phyloP scores from a whole-genome alignment of 176 grass and related monocot genomes.

The Avena atlantica region DNA sequence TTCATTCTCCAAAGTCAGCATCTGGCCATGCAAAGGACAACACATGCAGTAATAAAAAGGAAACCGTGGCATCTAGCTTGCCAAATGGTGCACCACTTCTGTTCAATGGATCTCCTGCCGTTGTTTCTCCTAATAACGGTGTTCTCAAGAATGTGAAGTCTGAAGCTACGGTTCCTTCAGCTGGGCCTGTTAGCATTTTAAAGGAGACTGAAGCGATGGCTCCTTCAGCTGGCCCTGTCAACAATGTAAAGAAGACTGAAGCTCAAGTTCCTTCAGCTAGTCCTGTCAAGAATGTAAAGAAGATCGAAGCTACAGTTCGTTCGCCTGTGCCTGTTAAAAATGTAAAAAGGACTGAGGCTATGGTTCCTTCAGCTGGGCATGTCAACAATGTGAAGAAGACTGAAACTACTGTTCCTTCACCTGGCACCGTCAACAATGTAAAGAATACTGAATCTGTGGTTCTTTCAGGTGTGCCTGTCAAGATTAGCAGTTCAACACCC shows the following conservation, averaged over 20 bases:
- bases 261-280: slow-evolving; percentile 11
- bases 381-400: slow-evolving; percentile 19
- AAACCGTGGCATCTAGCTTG: slow-evolving; percentile 33
- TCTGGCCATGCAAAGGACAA: slow-evolving; percentile 36
- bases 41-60: slow-evolving; percentile 32
- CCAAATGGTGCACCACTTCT: slow-evolving; percentile 43
- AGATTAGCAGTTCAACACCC: slow-evolving; percentile 26
- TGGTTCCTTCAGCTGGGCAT: not conserved
- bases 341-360: slow-evolving; percentile 1
- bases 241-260: slow-evolving; percentile 2
- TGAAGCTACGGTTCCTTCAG: slow-evolving; percentile 11
- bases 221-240: slow-evolving; percentile 17
- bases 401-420: not conserved
- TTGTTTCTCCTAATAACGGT: slow-evolving; percentile 48
- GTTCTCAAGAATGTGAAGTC: slow-evolving; percentile 31
- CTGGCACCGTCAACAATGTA: not conserved
- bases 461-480: slow-evolving; percentile 26
- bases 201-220: slow-evolving; percentile 19
- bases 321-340: not conserved
- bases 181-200: slow-evolving; percentile 16
- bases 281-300: slow-evolving; percentile 2
- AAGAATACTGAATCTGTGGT: slow-evolving; percentile 35
- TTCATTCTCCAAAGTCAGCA: slow-evolving; percentile 52
- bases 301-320: not conserved
- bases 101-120: slow-evolving; percentile 56